phyloP scores from a whole-genome alignment of 2,329 filamentous ascomycete species.

The Cladobotryum protrusum region DNA sequence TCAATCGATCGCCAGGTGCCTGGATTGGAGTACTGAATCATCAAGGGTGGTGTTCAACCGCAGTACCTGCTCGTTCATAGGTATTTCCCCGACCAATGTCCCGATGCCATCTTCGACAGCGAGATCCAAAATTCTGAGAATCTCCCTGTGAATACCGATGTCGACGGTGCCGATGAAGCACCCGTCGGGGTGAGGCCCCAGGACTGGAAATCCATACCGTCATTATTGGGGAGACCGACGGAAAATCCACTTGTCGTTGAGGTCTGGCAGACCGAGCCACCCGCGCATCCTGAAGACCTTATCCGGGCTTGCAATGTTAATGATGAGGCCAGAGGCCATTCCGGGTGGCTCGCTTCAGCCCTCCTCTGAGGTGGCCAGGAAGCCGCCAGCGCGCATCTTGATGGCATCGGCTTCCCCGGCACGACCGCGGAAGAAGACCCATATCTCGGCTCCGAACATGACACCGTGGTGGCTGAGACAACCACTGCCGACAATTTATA shows the following conservation, averaged over 20 bases:
- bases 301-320: constrained; percentile 67
- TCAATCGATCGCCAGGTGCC: too few species aligned
- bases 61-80: constrained; percentile 66
- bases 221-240: constrained; percentile 73
- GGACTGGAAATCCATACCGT: constrained; percentile 63
- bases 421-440: constrained; percentile 55
- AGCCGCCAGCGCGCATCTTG: constrained; percentile 55
- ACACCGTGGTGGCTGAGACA: constrained; percentile 67
- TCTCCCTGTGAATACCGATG: constrained; percentile 63
- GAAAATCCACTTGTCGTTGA: constrained; percentile 75
- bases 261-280: constrained; percentile 74
- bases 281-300: constrained; percentile 61
- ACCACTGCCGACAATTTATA: constrained; percentile 67
- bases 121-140: constrained; percentile 64
- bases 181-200: constrained; percentile 70
- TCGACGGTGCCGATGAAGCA: constrained; percentile 66
- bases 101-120: constrained; percentile 63
- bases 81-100: constrained; percentile 67
- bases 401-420: constrained; percentile 53
- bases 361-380: constrained; percentile 51
- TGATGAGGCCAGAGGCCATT: constrained; percentile 67
- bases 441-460: constrained; percentile 58
- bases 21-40: too few species aligned
- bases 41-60: too few species aligned
- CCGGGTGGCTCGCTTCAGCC: constrained; percentile 51